phyloP scores from a whole-genome alignment of 345 rosid species.

The Moricandia moricandioides region DNA sequence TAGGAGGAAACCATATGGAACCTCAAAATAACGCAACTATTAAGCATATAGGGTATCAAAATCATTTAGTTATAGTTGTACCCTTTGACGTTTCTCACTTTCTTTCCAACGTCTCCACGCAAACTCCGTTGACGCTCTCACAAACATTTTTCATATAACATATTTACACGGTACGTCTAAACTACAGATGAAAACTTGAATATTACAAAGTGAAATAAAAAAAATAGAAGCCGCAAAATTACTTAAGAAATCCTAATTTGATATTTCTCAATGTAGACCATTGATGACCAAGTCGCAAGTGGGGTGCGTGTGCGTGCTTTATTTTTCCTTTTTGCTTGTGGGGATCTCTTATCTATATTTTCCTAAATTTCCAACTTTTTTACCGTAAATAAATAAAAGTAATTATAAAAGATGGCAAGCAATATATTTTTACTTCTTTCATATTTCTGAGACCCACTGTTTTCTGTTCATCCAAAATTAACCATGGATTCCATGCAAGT shows the following conservation, averaged over 20 bases:
- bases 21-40: background rate
- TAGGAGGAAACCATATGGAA: background rate
- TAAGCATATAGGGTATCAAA: conserved; percentile 14
- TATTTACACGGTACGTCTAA: conserved; percentile 12
- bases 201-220: background rate
- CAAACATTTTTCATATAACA: conserved; percentile 6
- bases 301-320: conserved; percentile 29
- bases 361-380: background rate
- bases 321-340: conserved; percentile 25
- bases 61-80: conserved; percentile 18
- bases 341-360: conserved; percentile 26
- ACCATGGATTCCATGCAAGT: background rate
- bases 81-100: conserved; percentile 37
- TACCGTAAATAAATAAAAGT: background rate
- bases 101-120: conserved; percentile 32
- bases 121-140: conserved; percentile 37
- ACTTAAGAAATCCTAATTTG: conserved; percentile 18
- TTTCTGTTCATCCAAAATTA: background rate
- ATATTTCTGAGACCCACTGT: background rate
- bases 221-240: conserved; percentile 28
- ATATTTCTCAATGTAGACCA: conserved; percentile 9
- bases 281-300: conserved; percentile 31
- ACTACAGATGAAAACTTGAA: background rate
- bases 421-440: background rate
- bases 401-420: background rate